phyloP scores from a whole-genome alignment of 257 asterid species.

The Nyctanthes arbortristis region DNA sequence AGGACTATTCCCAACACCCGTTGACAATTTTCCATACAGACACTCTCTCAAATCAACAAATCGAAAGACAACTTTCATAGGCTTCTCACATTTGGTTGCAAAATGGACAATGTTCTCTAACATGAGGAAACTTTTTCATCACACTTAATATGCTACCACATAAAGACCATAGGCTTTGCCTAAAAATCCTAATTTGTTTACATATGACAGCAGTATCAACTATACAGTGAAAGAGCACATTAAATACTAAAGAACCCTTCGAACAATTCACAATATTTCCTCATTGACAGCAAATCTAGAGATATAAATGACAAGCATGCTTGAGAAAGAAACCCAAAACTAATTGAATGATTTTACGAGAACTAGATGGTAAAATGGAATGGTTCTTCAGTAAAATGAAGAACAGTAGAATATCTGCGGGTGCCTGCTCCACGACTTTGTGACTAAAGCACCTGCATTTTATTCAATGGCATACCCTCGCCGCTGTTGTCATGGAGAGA shows the following conservation, averaged over 20 bases:
- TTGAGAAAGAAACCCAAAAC: constrained; percentile 7
- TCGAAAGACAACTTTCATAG: not conserved
- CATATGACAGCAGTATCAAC: not conserved
- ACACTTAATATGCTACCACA: not conserved
- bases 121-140: not conserved
- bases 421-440: too few relatives aligned
- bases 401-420: not conserved
- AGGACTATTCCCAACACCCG: not conserved
- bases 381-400: too few relatives aligned
- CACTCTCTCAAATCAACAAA: constrained; percentile 1
- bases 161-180: not conserved
- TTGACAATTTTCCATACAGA: not conserved
- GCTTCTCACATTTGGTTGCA: not conserved
- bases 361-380: not conserved
- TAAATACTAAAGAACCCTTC: not conserved
- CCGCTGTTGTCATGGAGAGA: too few relatives aligned
- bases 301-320: not conserved
- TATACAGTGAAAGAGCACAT: not conserved
- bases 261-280: not conserved
- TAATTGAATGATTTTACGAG: not conserved
- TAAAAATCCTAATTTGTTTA: too few relatives aligned
- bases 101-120: not conserved
- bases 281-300: not conserved
- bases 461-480: too few relatives aligned
- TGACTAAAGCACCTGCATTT: too few relatives aligned